phyloP scores from a whole-genome alignment of 2,329 filamentous ascomycete species.

The Capronia epimyces region DNA sequence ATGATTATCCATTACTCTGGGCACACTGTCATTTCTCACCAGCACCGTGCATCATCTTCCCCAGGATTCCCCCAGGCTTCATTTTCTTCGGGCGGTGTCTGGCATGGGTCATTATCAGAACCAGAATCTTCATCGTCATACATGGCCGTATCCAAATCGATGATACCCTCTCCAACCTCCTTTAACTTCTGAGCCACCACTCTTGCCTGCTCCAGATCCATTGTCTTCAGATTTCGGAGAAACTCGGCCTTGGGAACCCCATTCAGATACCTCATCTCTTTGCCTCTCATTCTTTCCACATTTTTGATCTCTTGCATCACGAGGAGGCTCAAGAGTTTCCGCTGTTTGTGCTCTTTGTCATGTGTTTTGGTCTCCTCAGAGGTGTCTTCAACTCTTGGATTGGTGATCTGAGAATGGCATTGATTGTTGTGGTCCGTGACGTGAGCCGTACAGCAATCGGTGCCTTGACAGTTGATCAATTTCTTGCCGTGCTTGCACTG shows the following conservation, averaged over 20 bases:
- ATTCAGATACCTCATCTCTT: conserved; percentile 7
- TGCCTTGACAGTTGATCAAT: conserved; percentile 17
- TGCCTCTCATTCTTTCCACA: conserved; percentile 9
- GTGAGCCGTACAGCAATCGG: conserved; percentile 12
- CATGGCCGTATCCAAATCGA: conserved; percentile 3
- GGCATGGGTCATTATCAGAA: conserved; percentile 3
- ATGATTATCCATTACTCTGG: background rate
- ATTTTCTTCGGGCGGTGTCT: conserved; percentile 9
- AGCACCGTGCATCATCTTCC: background rate
- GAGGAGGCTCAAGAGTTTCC: background rate
- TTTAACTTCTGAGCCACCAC: conserved; percentile 5
- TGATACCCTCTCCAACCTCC: conserved; percentile 3
- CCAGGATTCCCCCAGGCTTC: background rate
- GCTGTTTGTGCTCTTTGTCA: background rate
- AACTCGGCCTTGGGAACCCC: conserved; percentile 8
- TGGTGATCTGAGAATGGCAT: background rate
- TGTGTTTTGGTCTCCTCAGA: background rate
- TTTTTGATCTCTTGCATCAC: conserved; percentile 2
- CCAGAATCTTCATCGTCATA: conserved; percentile 20
- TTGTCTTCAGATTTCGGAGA: background rate
- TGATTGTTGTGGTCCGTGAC: conserved; percentile 7
- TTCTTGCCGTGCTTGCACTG: conserved; percentile 19
- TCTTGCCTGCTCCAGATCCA: background rate
- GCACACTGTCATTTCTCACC: background rate
- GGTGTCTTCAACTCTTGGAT: background rate